Evolutionary conservation across 2,329 filamentous ascomycete genomes (phyloP).

Genomic region (Pyrenochaeta sp.): DNA sequence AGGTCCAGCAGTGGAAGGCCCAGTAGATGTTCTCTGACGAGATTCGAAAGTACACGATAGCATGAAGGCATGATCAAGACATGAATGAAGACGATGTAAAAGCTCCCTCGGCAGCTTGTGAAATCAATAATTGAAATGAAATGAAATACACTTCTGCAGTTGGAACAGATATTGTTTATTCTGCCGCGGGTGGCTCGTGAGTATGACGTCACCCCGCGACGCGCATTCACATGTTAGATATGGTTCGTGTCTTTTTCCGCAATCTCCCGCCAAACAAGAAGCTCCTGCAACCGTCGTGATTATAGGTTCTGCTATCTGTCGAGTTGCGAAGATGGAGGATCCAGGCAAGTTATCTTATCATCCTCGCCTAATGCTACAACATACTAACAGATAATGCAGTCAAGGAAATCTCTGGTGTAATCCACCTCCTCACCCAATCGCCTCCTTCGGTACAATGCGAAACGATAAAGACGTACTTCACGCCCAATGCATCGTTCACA

Average conservation of each 20-base stretch:
- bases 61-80: background rate
- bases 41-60: background rate
- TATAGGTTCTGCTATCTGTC: background rate
- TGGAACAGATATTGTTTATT: background rate
- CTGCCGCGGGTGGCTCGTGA: background rate
- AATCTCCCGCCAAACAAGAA: background rate
- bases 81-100: background rate
- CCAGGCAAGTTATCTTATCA: conserved; percentile 30
- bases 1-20: conserved; percentile 47
- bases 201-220: conserved; percentile 17
- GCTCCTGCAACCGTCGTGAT: background rate
- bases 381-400: conserved; percentile 37
- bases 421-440: conserved; percentile 73
- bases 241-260: background rate
- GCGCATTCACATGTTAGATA: conserved; percentile 12
- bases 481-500: conserved; percentile 73
- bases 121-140: background rate
- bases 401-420: conserved; percentile 70
- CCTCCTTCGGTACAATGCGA: conserved; percentile 70
- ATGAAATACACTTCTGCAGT: background rate
- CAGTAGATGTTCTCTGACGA: conserved; percentile 29
- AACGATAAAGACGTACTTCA: conserved; percentile 76
- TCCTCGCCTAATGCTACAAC: background rate
- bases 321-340: conserved; percentile 29
- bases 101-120: background rate